These are phyloP conservation scores for Fusarium tanahbumbuense DNA, from an alignment of 2,329 filamentous ascomycete genomes.

Conservation along the genomic window DNA sequence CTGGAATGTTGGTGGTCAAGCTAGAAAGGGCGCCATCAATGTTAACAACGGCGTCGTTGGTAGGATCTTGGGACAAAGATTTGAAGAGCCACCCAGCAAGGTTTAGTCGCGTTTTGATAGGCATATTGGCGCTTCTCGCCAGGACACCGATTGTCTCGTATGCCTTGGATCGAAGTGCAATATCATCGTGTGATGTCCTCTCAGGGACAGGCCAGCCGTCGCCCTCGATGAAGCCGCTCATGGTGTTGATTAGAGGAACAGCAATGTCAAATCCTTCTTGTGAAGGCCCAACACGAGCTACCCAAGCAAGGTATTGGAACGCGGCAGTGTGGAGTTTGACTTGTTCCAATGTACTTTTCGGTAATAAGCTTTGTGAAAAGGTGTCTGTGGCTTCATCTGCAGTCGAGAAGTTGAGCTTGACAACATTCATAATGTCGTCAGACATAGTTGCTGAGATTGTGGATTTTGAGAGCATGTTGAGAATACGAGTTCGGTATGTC, in stretches of 20 bases:
- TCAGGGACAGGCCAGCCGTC: constrained; percentile 85
- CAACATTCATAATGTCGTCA: constrained; percentile 73
- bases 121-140: constrained; percentile 71
- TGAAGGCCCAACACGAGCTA: constrained; percentile 76
- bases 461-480: constrained; percentile 82
- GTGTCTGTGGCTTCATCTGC: constrained; percentile 11
- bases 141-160: constrained; percentile 93
- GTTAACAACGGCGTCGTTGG: constrained; percentile 80
- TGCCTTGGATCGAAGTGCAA: constrained; percentile 78
- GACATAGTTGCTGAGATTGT: constrained; percentile 76
- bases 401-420: constrained; percentile 72
- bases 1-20: constrained; percentile 64
- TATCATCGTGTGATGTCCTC: constrained; percentile 68
- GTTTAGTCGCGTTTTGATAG: constrained; percentile 65
- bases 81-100: constrained; percentile 81
- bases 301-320: constrained; percentile 88
- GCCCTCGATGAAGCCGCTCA: constrained; percentile 78
- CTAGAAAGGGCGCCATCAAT: constrained; percentile 90
- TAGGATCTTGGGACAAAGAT: constrained; percentile 83
- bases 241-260: constrained; percentile 72
- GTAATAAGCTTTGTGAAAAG: constrained; percentile 43
- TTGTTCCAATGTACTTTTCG: constrained; percentile 74
- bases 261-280: constrained; percentile 73
- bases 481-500: constrained; percentile 80
- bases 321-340: constrained; percentile 84